These are phyloP conservation scores for Ogataea saltuana DNA, from an alignment of 805 yeast species.

Conservation along the genomic window DNA sequence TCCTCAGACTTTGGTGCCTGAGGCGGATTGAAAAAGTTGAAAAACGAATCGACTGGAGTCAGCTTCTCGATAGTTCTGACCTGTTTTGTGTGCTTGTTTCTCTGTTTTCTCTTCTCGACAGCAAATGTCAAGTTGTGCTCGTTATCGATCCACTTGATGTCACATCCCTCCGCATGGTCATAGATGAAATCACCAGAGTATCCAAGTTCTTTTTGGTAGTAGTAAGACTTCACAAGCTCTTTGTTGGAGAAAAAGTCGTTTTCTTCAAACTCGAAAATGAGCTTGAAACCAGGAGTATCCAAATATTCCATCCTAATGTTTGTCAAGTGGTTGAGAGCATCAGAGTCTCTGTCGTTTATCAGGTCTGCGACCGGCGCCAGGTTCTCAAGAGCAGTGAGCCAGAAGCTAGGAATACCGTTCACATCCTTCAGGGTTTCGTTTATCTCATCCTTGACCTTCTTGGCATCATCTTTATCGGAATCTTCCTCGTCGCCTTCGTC, in stretches of 20 bases:
- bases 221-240: slow-evolving; percentile 79
- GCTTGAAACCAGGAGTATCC: slow-evolving; percentile 82
- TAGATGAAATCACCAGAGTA: slow-evolving; percentile 95
- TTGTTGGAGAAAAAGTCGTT: slow-evolving; percentile 79
- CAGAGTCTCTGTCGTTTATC: slow-evolving; percentile 87
- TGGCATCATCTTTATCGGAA: slow-evolving; percentile 41
- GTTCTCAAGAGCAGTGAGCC: slow-evolving; percentile 95
- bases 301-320: slow-evolving; percentile 81
- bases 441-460: slow-evolving; percentile 30
- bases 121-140: slow-evolving; percentile 81
- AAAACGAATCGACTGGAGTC: slow-evolving; percentile 92
- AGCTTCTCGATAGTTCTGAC: slow-evolving; percentile 93
- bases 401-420: slow-evolving; percentile 88
- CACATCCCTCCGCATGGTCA: slow-evolving; percentile 92
- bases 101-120: slow-evolving; percentile 94
- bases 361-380: slow-evolving; percentile 77
- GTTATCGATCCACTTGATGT: slow-evolving; percentile 79
- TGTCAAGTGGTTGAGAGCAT: slow-evolving; percentile 65
- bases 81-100: slow-evolving; percentile 94
- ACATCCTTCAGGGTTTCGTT: slow-evolving; percentile 34
- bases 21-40: slow-evolving; percentile 95
- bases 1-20: slow-evolving; percentile 53
- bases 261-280: slow-evolving; percentile 75
- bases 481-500: slow-evolving; percentile 45
- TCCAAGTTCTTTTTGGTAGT: slow-evolving; percentile 90